A percentile compares a stretch with the other conserved stretches of the same genome.
Conservation (phyloP, 2,329 filamentous ascomycete genomes). For the Aspergillus costaricaensis region DNA sequence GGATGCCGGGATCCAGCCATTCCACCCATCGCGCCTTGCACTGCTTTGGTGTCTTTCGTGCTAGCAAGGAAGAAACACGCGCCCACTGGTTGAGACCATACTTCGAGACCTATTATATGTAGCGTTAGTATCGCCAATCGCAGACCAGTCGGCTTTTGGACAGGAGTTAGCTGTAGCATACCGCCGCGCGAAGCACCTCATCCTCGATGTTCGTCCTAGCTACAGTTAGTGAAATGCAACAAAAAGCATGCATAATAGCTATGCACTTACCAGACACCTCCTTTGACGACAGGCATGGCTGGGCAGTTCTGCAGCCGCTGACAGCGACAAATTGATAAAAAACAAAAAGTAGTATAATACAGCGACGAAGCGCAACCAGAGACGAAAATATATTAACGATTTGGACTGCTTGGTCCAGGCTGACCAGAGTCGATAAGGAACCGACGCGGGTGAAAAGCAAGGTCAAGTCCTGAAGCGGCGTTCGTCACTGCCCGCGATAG, state of each 20-base stretch:
- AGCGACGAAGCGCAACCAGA: background rate
- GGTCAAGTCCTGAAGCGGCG: conserved; percentile 15
- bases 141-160: background rate
- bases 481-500: conserved; percentile 22
- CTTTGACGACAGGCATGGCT: conserved; percentile 66
- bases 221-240: conserved; percentile 21
- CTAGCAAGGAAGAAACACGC: conserved; percentile 92
- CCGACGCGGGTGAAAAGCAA: conserved; percentile 26
- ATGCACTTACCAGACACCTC: conserved; percentile 58
- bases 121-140: conserved; percentile 12
- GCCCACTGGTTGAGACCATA: conserved; percentile 98
- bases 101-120: conserved; percentile 64
- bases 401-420: conserved; percentile 18
- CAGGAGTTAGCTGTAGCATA: conserved; percentile 23
- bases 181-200: conserved; percentile 94
- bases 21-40: conserved; percentile 98
- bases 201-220: conserved; percentile 71
- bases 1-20: conserved; percentile 97
- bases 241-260: background rate
- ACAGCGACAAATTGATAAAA: conserved; percentile 4
- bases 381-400: background rate
- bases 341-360: background rate
- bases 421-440: conserved; percentile 18
- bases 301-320: conserved; percentile 11
- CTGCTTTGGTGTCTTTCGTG: conserved; percentile 97